Evolutionary conservation across 768 basidiomycete species (phyloP).

Genomic region (Leccinum broughii): DNA sequence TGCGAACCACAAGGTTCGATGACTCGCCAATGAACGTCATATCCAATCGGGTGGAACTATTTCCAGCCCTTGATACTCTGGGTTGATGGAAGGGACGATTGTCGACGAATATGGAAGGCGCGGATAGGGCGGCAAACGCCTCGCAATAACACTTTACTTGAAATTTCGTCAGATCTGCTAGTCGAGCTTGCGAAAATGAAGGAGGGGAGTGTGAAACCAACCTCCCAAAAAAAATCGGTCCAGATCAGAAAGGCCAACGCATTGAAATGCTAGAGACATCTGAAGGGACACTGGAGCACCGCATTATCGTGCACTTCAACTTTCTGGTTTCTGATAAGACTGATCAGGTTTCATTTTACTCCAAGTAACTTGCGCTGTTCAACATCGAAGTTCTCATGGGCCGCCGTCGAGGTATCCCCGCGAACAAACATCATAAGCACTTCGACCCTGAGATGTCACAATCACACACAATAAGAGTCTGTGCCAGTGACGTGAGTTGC

Average conservation of each 20-base stretch:
- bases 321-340: too few relatives aligned
- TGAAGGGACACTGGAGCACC: too few relatives aligned
- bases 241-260: too few relatives aligned
- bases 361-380: background rate
- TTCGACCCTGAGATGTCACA: background rate
- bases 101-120: background rate
- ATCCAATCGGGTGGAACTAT: too few relatives aligned
- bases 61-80: too few relatives aligned
- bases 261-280: too few relatives aligned
- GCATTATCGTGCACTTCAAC: too few relatives aligned
- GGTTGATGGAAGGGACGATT: background rate
- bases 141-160: background rate
- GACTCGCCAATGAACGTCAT: too few relatives aligned
- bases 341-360: too few relatives aligned
- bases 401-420: background rate
- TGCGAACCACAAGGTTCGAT: too few relatives aligned
- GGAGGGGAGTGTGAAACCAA: too few relatives aligned
- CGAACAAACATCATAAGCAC: background rate
- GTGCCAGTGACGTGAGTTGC: background rate
- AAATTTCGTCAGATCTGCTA: background rate
- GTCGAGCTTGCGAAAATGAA: background rate
- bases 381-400: background rate
- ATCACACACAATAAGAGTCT: background rate
- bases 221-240: too few relatives aligned
- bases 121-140: background rate